These are phyloP conservation scores for Penicillium sclerotiorum DNA, from an alignment of 2,329 filamentous ascomycete species.

Conservation along the genomic window DNA sequence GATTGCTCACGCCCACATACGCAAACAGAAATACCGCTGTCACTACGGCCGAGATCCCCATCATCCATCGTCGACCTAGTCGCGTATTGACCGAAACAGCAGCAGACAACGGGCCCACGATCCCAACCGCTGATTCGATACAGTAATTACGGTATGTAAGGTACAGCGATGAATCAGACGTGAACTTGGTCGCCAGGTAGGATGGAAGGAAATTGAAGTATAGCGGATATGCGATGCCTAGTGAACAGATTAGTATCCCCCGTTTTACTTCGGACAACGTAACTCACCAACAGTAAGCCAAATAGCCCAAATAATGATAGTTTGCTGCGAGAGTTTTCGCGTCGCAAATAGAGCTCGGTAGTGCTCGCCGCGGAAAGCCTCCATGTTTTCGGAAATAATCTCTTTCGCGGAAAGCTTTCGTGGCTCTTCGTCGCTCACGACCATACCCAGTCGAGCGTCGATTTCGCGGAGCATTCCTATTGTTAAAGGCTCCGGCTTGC, in stretches of 20 bases:
- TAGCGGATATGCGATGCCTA: slow-evolving; percentile 51
- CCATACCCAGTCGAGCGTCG: slow-evolving; percentile 22
- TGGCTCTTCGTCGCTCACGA: neutral
- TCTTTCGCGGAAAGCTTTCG: slow-evolving; percentile 24
- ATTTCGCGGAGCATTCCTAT: slow-evolving; percentile 35
- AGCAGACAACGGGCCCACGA: slow-evolving; percentile 46
- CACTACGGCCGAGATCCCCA: slow-evolving; percentile 47
- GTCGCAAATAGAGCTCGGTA: slow-evolving; percentile 34
- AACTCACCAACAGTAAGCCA: slow-evolving; percentile 45
- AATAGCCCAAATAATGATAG: slow-evolving; percentile 43
- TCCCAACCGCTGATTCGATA: slow-evolving; percentile 40
- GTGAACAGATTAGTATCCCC: neutral
- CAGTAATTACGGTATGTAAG: slow-evolving; percentile 32
- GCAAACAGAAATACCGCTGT: slow-evolving; percentile 53
- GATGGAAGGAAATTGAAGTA: slow-evolving; percentile 53
- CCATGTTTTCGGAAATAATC: slow-evolving; percentile 33
- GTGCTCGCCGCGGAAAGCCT: slow-evolving; percentile 30
- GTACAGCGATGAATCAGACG: slow-evolving; percentile 24
- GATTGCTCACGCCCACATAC: slow-evolving; percentile 47
- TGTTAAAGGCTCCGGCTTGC: slow-evolving; percentile 31
- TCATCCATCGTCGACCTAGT: slow-evolving; percentile 49
- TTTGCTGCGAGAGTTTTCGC: slow-evolving; percentile 29
- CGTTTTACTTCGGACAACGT: fast-evolving
- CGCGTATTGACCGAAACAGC: slow-evolving; percentile 48
- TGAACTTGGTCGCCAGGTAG: slow-evolving; percentile 46